phyloP scores from a whole-genome alignment of 441 rosid species.

The Adansonia grandidieri region DNA sequence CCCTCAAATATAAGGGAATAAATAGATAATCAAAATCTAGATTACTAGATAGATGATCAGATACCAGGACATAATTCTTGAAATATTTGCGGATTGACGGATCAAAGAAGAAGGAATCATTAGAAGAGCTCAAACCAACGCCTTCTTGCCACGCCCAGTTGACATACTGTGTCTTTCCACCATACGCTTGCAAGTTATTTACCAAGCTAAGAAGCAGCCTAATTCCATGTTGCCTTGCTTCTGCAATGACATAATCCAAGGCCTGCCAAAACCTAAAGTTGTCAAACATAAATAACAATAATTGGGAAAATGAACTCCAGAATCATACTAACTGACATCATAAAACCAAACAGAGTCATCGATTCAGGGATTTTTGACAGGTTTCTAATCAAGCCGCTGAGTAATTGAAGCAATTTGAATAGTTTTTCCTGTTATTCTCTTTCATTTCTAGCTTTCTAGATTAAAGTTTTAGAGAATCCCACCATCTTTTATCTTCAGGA shows the following conservation, averaged over 20 bases:
- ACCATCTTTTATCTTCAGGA: neutral
- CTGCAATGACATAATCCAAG: conserved; percentile 87
- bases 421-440: neutral
- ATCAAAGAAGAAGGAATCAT: conserved; percentile 95
- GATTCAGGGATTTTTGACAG: conserved; percentile 10
- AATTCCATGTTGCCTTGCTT: conserved; percentile 69
- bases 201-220: conserved; percentile 84
- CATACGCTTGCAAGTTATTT: conserved; percentile 83
- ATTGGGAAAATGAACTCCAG: neutral
- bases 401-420: neutral
- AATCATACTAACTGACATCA: neutral
- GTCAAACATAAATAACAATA: conserved; percentile 19
- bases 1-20: neutral
- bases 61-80: conserved; percentile 75
- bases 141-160: conserved; percentile 98
- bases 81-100: conserved; percentile 87
- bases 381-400: conserved; percentile 20
- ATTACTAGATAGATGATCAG: conserved; percentile 18
- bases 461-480: neutral
- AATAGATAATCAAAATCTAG: neutral
- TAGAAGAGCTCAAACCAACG: conserved; percentile 81
- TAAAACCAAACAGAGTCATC: neutral
- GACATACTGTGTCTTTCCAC: conserved; percentile 93
- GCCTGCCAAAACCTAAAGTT: conserved; percentile 55
- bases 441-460: neutral